Evolutionary conservation across 2,329 filamentous ascomycete genomes (phyloP).

Genomic region (Xylaria sp.): DNA sequence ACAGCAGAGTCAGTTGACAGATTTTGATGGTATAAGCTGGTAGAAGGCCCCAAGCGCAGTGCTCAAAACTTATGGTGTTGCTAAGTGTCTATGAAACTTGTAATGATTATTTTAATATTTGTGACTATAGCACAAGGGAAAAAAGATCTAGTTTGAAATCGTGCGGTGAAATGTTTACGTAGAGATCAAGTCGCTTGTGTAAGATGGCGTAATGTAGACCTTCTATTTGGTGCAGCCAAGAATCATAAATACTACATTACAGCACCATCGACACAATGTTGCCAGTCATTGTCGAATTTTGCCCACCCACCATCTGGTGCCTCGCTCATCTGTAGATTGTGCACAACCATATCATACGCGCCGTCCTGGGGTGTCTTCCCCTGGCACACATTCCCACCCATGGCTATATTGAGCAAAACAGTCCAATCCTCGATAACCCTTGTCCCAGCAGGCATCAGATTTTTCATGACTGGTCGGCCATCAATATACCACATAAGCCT

Average conservation of each 20-base stretch:
- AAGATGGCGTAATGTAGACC: not conserved
- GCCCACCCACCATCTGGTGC: slow-evolving; percentile 65
- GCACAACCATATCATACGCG: slow-evolving; percentile 65
- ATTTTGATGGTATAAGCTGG: too few species aligned
- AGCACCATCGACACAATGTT: slow-evolving; percentile 43
- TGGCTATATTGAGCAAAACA: slow-evolving; percentile 68
- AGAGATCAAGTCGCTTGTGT: not conserved
- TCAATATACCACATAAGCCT: slow-evolving; percentile 69
- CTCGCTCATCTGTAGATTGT: slow-evolving; percentile 62
- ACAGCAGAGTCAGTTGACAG: too few species aligned
- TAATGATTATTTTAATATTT: too few species aligned
- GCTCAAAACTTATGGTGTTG: too few species aligned
- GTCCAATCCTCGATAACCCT: slow-evolving; percentile 65
- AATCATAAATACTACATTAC: slow-evolving; percentile 34
- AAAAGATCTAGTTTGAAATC: not conserved
- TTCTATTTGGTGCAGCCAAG: not conserved
- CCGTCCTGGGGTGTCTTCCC: slow-evolving; percentile 63
- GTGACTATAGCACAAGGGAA: not conserved
- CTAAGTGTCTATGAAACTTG: too few species aligned
- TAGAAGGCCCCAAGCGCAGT: too few species aligned
- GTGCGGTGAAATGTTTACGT: not conserved
- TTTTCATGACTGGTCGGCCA: slow-evolving; percentile 66
- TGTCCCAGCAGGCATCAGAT: slow-evolving; percentile 60
- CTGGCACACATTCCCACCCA: slow-evolving; percentile 68
- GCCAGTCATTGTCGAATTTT: slow-evolving; percentile 63